Conservation (phyloP, 2,329 filamentous ascomycete species). For the Trichoderma pleuroti region DNA sequence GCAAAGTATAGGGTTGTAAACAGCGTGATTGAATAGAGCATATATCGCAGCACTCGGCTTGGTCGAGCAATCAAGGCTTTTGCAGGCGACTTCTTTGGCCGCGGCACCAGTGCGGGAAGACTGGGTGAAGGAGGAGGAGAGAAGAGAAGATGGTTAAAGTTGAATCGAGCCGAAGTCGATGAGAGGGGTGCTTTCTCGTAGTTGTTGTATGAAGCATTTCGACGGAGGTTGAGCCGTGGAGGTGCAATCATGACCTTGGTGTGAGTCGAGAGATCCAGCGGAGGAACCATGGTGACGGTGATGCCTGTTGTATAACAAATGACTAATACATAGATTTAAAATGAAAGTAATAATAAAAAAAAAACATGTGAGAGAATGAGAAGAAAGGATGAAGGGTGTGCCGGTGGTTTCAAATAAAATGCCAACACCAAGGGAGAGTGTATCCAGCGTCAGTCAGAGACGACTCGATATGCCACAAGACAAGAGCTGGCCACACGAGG, state of each 20-base stretch:
- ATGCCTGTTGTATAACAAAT: background rate
- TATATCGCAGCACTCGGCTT: slow-evolving; percentile 53
- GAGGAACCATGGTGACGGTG: slow-evolving; percentile 46
- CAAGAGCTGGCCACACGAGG: background rate
- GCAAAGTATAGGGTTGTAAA: slow-evolving; percentile 50
- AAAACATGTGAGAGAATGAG: background rate
- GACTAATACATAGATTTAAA: background rate
- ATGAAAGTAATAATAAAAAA: background rate
- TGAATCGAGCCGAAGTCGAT: slow-evolving; percentile 60
- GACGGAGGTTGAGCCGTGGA: slow-evolving; percentile 57
- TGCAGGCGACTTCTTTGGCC: slow-evolving; percentile 59
- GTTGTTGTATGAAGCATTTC: slow-evolving; percentile 54
- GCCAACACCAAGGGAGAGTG: background rate
- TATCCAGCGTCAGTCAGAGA: background rate
- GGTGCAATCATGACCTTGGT: slow-evolving; percentile 51
- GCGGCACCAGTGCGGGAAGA: slow-evolving; percentile 64
- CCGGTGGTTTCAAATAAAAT: background rate
- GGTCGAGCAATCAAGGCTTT: slow-evolving; percentile 48
- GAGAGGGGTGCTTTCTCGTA: slow-evolving; percentile 52
- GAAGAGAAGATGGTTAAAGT: slow-evolving; percentile 64
- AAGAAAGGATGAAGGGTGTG: background rate
- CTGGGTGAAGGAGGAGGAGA: slow-evolving; percentile 67
- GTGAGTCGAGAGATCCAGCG: slow-evolving; percentile 46
- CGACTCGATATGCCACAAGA: background rate
- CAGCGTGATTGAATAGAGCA: slow-evolving; percentile 52